Conservation (phyloP, 768 basidiomycete species). For the Xanthoconium stramineum region DNA sequence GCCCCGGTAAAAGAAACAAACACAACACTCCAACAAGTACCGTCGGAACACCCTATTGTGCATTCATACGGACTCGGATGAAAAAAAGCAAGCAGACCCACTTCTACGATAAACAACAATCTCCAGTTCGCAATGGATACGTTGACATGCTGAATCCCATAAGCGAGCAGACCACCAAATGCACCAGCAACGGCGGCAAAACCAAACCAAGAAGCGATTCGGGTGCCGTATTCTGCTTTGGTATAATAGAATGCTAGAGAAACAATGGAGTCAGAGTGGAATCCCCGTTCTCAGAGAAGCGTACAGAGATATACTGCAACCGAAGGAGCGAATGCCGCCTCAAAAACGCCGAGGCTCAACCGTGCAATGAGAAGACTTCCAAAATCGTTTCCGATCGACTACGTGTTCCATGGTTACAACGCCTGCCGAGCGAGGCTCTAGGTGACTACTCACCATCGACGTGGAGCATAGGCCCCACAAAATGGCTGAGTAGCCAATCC, state of each 20-base stretch:
- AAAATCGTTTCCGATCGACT: slow-evolving; percentile 29
- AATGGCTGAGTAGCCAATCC: slow-evolving; percentile 65
- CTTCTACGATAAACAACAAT: slow-evolving; percentile 30
- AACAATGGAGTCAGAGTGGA: background rate
- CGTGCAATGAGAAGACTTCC: slow-evolving; percentile 28
- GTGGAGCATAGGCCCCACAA: slow-evolving; percentile 75
- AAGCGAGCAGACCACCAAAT: slow-evolving; percentile 54
- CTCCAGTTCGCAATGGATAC: slow-evolving; percentile 42
- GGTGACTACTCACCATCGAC: slow-evolving; percentile 50
- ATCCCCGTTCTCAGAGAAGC: slow-evolving; percentile 11
- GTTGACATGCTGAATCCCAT: slow-evolving; percentile 45
- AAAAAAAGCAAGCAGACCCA: background rate
- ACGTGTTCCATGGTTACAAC: background rate
- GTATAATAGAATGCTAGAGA: slow-evolving; percentile 48
- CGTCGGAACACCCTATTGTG: slow-evolving; percentile 54
- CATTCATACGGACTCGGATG: background rate
- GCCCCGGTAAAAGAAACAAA: slow-evolving; percentile 27
- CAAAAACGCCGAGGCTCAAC: slow-evolving; percentile 32
- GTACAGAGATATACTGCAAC: slow-evolving; percentile 33
- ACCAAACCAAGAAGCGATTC: slow-evolving; percentile 51
- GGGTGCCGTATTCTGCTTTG: slow-evolving; percentile 43
- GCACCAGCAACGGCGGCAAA: slow-evolving; percentile 58
- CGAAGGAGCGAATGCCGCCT: slow-evolving; percentile 33
- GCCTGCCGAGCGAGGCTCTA: background rate
- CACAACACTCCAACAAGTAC: slow-evolving; percentile 28